phyloP scores from a whole-genome alignment of 345 rosid species.

The Cardamine occulta region DNA sequence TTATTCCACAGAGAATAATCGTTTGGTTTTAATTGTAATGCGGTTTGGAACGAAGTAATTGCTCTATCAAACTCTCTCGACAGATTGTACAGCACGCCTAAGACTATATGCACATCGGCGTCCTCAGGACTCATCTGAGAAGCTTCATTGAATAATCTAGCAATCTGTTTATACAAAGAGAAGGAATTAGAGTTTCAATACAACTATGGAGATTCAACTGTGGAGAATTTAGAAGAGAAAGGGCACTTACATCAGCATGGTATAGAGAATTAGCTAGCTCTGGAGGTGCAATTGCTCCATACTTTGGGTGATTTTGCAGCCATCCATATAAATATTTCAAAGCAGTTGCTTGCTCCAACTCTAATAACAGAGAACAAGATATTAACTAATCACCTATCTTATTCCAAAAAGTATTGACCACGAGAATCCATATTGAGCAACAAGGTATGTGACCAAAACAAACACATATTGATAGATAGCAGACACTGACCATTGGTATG shows the following conservation, averaged over 20 bases:
- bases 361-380: constrained; percentile 48
- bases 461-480: constrained; percentile 16
- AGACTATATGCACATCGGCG: constrained; percentile 93
- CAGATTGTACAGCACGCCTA: constrained; percentile 90
- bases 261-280: constrained; percentile 69
- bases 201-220: constrained; percentile 16
- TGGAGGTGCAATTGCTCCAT: constrained; percentile 70
- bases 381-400: constrained; percentile 25
- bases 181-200: constrained; percentile 24
- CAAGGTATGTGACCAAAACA: constrained; percentile 21
- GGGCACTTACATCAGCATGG: constrained; percentile 81
- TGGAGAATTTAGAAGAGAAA: constrained; percentile 9
- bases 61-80: constrained; percentile 95
- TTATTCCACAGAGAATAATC: constrained; percentile 99
- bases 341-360: constrained; percentile 96
- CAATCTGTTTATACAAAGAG: constrained; percentile 49
- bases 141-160: constrained; percentile 85
- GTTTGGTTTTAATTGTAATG: constrained; percentile 85
- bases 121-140: constrained; percentile 93
- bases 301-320: constrained; percentile 87
- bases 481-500: constrained; percentile 91
- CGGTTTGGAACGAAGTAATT: constrained; percentile 75
- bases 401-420: background rate
- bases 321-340: constrained; percentile 91
- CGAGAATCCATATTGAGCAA: constrained; percentile 3